Conservation (phyloP, 805 yeast genomes). For the Candida corydali region DNA sequence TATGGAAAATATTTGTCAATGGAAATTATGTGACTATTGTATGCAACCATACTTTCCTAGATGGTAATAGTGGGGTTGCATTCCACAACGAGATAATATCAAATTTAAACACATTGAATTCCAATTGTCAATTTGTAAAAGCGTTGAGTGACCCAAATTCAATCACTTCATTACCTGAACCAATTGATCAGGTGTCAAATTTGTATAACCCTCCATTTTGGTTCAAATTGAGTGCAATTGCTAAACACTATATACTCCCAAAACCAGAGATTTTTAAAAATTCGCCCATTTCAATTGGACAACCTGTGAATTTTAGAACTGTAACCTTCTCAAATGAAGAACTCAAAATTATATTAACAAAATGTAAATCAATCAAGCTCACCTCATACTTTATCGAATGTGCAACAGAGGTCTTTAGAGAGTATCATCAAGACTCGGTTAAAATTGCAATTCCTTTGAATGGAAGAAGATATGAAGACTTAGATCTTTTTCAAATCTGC, state of each 20-base stretch:
- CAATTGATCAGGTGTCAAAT: constrained; percentile 10
- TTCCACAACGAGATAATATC: constrained; percentile 23
- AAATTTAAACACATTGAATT: constrained; percentile 2
- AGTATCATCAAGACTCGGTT: not conserved
- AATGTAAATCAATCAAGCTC: constrained; percentile 14
- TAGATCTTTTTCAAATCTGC: constrained; percentile 8
- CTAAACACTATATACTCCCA: not conserved
- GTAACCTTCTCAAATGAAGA: constrained; percentile 12
- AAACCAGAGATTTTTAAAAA: constrained; percentile 8
- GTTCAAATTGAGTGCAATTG: constrained; percentile 3
- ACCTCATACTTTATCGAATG: constrained; percentile 17
- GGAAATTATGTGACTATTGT: constrained; percentile 15
- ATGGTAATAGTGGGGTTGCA: constrained; percentile 28
- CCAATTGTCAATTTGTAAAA: constrained; percentile 8
- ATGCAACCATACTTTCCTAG: constrained; percentile 27
- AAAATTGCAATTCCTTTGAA: constrained; percentile 10
- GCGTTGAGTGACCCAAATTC: constrained; percentile 7
- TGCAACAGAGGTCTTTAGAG: constrained; percentile 14
- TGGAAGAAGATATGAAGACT: constrained; percentile 16
- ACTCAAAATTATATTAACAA: constrained; percentile 10
- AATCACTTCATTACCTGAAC: constrained; percentile 4
- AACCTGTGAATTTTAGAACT: constrained; percentile 9
- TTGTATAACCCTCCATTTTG: constrained; percentile 8
- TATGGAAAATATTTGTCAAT: constrained; percentile 19
- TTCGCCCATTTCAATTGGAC: constrained; percentile 6